Conservation (phyloP, 345 rosid species). For the Euclidium syriacum region DNA sequence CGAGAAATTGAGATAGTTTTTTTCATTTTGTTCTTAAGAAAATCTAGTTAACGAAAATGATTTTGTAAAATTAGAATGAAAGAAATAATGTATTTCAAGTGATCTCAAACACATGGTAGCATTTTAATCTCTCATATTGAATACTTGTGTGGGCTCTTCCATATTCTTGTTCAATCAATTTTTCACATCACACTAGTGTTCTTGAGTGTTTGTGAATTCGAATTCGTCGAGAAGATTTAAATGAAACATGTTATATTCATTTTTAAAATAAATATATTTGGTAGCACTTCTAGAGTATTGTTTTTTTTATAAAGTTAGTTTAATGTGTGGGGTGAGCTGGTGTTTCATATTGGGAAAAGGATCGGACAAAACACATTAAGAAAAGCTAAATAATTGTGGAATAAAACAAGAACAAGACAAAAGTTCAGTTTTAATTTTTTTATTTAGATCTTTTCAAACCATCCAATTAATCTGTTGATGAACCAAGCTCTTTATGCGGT, state of each 20-base stretch:
- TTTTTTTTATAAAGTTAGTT: conserved; percentile 24
- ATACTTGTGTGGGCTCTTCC: no score
- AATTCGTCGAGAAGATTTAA: no score
- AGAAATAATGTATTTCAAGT: no score
- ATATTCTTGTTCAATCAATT: no score
- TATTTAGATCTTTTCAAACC: background rate
- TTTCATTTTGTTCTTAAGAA: no score
- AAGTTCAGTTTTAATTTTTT: conserved; percentile 11
- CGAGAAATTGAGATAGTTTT: no score
- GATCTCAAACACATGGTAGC: no score
- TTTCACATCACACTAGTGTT: no score
- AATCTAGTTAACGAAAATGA: no score
- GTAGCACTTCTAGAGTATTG: background rate
- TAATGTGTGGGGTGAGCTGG: conserved; percentile 49
- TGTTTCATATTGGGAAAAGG: conserved; percentile 32
- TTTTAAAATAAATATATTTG: background rate
- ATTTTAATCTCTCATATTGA: no score
- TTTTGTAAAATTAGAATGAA: no score
- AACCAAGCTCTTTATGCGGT: background rate
- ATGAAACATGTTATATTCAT: background rate
- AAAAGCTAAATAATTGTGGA: conserved; percentile 54
- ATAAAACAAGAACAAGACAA: conserved; percentile 75
- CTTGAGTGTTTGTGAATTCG: no score
- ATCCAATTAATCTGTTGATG: background rate
- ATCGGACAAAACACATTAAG: conserved; percentile 47